Conservation (phyloP, 2,329 filamentous ascomycete genomes). For the Venturiaceae sp. region DNA sequence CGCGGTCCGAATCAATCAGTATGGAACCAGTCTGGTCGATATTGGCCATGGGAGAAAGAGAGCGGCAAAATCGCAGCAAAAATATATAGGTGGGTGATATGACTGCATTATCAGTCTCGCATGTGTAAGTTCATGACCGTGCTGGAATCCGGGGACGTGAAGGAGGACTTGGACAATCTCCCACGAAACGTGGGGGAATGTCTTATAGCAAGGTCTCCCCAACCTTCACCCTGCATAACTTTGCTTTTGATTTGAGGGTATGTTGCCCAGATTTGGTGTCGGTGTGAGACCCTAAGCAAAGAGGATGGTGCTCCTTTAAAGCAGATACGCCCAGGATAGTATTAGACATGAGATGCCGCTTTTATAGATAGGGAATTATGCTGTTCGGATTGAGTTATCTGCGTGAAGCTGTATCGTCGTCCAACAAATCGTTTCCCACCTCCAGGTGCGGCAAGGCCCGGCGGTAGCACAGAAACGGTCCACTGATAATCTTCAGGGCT, state of each 20-base stretch:
- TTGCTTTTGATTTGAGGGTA: background rate
- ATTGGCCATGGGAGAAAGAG: background rate
- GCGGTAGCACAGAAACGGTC: too few relatives aligned
- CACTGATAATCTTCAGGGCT: too few relatives aligned
- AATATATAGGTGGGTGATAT: background rate
- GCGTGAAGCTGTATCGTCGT: too few relatives aligned
- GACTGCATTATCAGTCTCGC: background rate
- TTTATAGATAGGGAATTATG: too few relatives aligned
- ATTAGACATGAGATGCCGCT: too few relatives aligned
- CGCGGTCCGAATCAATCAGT: constrained; percentile 4
- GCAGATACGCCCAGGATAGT: too few relatives aligned
- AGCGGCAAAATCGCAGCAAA: background rate
- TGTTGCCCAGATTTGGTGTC: background rate
- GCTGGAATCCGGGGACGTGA: background rate
- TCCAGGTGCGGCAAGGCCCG: too few relatives aligned
- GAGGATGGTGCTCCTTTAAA: too few relatives aligned
- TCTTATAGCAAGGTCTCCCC: background rate
- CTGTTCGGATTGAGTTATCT: too few relatives aligned
- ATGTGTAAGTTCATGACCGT: background rate
- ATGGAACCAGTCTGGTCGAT: constrained; percentile 4
- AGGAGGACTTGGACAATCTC: background rate
- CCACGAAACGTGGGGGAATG: background rate
- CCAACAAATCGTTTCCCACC: too few relatives aligned
- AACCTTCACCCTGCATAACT: background rate
- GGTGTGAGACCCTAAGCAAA: background rate